Evolutionary conservation across 2,329 filamentous ascomycete genomes (phyloP), one percentile per base, ranked within the genome.

Genomic region (Hypoxylon sp.): DNA sequence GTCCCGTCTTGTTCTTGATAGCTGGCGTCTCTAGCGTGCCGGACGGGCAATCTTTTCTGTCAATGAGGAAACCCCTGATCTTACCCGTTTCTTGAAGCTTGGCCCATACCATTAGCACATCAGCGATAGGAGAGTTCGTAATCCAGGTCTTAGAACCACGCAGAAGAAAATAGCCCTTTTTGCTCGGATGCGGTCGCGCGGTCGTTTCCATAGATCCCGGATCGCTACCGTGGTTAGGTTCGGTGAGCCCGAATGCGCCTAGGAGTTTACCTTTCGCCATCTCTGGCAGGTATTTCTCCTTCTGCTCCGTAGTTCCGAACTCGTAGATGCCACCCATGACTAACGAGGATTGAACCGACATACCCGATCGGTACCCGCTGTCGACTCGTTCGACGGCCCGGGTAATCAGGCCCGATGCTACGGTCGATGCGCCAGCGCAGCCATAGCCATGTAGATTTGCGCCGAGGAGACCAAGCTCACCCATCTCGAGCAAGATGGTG

Each of bases 101-200:
- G 0, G 95, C 96, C 96, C 96, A 99, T 0, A 97, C 90, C 71
- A 97, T 82, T 57, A 97, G 82, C 1, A 97, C 86, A 74, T 97
- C 93, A 1, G 93, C 89, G 74, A 97, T 97, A 2, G 94, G 94
- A 6, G 92, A 95, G 81, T 97, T 97, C 13, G 94, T 97, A 78
- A 97, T 97, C 94, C 94, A 97, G 0, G 94, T 97, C 85, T 97
- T 97, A 54, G 92, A 84, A 1, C 94, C 94, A 50, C 90, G 93
- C 37, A 97, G 82, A 47, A 90, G 87, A 74, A 91, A 92, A 79
- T 93, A 93, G 0, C 93, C 94, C 76, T 92, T 91, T 84, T 94
- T 94, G 6, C 88, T 90, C 5, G 93, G 92, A 78, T 97, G 93
- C 53, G 91, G 90, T 78, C 90, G 93, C n/a, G 94, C 94, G 8